These are phyloP conservation scores for Pleurotus citrinopileatus DNA, from an alignment of 768 basidiomycete genomes.

Conservation along the genomic window DNA sequence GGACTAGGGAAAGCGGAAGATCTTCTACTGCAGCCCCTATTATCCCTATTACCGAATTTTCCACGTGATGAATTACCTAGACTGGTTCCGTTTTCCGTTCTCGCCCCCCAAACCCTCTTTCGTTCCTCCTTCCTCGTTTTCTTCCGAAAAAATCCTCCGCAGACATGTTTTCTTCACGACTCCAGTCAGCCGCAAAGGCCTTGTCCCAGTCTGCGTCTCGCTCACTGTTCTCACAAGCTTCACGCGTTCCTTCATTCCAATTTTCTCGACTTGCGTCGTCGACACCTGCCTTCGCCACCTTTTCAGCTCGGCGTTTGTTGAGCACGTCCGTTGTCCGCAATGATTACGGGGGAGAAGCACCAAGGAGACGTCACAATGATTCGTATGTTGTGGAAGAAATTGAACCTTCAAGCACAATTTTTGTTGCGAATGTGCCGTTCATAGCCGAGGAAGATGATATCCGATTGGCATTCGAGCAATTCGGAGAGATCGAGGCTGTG, in stretches of 20 bases:
- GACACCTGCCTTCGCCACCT: neutral
- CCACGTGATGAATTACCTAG: neutral
- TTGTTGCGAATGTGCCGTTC: slow-evolving; percentile 55
- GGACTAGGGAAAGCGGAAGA: no score
- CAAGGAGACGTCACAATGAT: neutral
- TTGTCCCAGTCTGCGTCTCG: neutral
- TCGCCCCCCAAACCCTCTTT: neutral
- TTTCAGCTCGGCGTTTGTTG: neutral
- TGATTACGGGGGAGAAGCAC: neutral
- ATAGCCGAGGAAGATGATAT: slow-evolving; percentile 37
- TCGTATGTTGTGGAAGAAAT: neutral
- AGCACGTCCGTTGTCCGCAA: neutral
- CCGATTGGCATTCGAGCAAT: slow-evolving; percentile 36
- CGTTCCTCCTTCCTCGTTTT: neutral
- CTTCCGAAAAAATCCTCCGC: neutral
- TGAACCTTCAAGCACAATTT: slow-evolving; percentile 37
- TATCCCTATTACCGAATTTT: no score
- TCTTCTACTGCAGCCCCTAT: no score
- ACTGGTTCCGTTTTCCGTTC: neutral
- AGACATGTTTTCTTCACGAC: neutral
- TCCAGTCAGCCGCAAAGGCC: neutral
- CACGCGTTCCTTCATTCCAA: neutral
- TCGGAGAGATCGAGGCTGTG: slow-evolving; percentile 37
- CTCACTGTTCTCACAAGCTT: neutral
- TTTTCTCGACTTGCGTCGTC: neutral